Evolutionary conservation across 805 yeast genomes (phyloP), one percentile per base, ranked within the genome.

Genomic region (Wickerhamomyces sydowiorum): DNA sequence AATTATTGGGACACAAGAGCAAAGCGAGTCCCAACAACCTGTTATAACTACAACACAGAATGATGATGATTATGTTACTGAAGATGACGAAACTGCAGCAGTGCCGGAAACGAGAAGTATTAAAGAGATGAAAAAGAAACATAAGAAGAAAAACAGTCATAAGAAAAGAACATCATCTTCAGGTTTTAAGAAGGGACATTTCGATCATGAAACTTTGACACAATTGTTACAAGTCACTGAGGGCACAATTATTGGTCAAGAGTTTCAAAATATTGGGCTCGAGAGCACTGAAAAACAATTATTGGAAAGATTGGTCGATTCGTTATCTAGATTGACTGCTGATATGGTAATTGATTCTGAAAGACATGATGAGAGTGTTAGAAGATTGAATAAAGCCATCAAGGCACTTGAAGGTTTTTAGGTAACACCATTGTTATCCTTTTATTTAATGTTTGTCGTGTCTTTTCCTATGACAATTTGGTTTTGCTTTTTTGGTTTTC

Each of bases 321-420:
- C 95, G 2, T 68, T 91, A 37, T 82, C 93, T 31, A 73, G 93
- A 52, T 72, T 93, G 44, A 88, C 96, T 3, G 87, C 90, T 40
- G 96, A 89, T 56, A 88, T 93, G 86, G 84, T 89, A 41, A 59
- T 86, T 42, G 96, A 91, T 60, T 87, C 87, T 23, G 78, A 76
- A 23, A 77, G 93, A 54, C 82, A 84, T 44, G 81, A 80, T 14
- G 88, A 87, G 46, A 96, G 97, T 12, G 73, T 87, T 35, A 72
- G 76, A 47, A 70, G 98, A 49, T 67, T 91, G 52, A 85, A 84
- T 51, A 81, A 80, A 51, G 97, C 96, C 0, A 74, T 89, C 43
- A 69, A 84, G 42, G 95, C 90, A 0, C 67, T 91, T 38, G 98
- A 91, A 57, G 98, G 98, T 2, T 91, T 76, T 48, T 65, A 34